Evolutionary conservation across 1,284 basidiomycete species (phyloP).

Genomic region (Mycena citricolor): DNA sequence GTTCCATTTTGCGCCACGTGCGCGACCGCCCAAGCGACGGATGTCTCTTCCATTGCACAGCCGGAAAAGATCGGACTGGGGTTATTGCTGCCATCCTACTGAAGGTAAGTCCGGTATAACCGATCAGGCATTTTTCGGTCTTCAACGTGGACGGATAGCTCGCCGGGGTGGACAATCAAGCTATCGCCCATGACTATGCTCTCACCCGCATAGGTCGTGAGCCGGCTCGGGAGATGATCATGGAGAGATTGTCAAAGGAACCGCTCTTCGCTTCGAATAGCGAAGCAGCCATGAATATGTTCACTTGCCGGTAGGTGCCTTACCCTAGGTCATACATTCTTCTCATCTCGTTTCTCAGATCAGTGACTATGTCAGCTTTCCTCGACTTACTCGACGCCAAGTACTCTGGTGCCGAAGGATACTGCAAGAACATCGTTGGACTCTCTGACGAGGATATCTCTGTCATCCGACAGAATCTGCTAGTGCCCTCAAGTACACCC

Average conservation of each 20-base stretch:
- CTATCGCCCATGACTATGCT: conserved; percentile 71
- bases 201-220: conserved; percentile 75
- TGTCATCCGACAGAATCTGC: conserved; percentile 59
- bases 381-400: conserved; percentile 55
- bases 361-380: conserved; percentile 71
- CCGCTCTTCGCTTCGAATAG: conserved; percentile 69
- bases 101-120: conserved; percentile 46
- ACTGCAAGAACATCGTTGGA: conserved; percentile 52
- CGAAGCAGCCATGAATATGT: conserved; percentile 75
- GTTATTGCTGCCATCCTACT: conserved; percentile 72
- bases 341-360: conserved; percentile 38
- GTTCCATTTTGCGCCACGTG: conserved; percentile 64
- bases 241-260: conserved; percentile 63
- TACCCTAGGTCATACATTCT: not conserved
- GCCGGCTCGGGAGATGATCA: conserved; percentile 66
- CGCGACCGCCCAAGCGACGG: conserved; percentile 63
- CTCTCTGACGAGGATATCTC: conserved; percentile 61
- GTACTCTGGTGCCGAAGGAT: conserved; percentile 68
- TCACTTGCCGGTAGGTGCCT: conserved; percentile 59
- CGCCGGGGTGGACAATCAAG: conserved; percentile 61
- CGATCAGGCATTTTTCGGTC: not conserved
- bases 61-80: conserved; percentile 80
- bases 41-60: conserved; percentile 75
- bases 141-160: conserved; percentile 46
- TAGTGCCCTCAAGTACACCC: conserved; percentile 34